phyloP scores from a whole-genome alignment of 176 grass and related monocot genomes.

The Eremochloa ophiuroides region DNA sequence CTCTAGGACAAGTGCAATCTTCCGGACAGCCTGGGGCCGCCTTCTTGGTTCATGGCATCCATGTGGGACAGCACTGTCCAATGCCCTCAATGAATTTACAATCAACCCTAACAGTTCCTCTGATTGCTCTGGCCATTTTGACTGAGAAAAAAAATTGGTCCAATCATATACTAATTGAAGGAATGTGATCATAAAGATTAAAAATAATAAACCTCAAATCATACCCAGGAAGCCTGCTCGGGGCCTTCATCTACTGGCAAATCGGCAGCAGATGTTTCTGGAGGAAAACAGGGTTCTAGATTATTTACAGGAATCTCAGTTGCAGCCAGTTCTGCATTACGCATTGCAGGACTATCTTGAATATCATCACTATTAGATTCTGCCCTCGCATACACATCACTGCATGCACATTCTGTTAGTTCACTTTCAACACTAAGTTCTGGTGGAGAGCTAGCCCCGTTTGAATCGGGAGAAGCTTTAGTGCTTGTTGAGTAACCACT shows the following conservation, averaged over 20 bases:
- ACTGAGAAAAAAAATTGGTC: conserved; percentile 42
- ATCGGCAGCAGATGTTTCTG: conserved; percentile 40
- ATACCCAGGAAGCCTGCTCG: conserved; percentile 47
- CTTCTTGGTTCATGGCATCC: conserved; percentile 72
- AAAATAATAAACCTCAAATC: conserved; percentile 22
- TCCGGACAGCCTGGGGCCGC: conserved; percentile 53
- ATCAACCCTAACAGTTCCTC: conserved; percentile 86
- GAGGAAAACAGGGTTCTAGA: conserved; percentile 43
- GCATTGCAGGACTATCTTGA: conserved; percentile 22
- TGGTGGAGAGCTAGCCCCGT: conserved; percentile 51
- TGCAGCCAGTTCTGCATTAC: conserved; percentile 39
- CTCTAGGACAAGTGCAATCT: conserved; percentile 76
- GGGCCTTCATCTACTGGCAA: conserved; percentile 46
- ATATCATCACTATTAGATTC: conserved; percentile 41
- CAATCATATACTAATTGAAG: conserved; percentile 29
- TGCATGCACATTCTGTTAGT: conserved; percentile 34
- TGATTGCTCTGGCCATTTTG: conserved; percentile 87
- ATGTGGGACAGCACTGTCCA: conserved; percentile 72
- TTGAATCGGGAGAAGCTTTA: conserved; percentile 61
- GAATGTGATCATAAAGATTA: conserved; percentile 3
- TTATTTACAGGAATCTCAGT: conserved; percentile 33
- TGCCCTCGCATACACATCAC: conserved; percentile 33
- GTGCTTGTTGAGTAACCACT: conserved; percentile 48
- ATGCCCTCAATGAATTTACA: conserved; percentile 70
- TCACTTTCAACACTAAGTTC: conserved; percentile 47